Evolutionary conservation across 2,329 filamentous ascomycete genomes (phyloP).

Genomic region (Sordariomycetes sp.): DNA sequence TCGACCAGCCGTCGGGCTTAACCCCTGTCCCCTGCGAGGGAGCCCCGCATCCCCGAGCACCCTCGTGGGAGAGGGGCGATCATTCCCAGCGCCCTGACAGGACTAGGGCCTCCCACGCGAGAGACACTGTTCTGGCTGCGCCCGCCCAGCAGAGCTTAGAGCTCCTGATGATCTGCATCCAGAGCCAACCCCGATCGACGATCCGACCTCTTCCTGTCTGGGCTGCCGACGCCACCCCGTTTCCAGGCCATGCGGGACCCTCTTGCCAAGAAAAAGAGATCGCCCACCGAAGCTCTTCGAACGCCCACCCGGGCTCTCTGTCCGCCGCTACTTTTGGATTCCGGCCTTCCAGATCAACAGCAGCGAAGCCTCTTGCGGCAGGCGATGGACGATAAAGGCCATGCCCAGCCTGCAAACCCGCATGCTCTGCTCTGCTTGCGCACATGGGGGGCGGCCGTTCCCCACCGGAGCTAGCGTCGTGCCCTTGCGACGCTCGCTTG

Average conservation of each 20-base stretch:
- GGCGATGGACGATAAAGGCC: too few relatives aligned
- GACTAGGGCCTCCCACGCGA: neutral
- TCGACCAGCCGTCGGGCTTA: neutral
- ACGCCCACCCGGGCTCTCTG: neutral
- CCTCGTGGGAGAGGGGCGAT: neutral
- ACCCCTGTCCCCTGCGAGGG: neutral
- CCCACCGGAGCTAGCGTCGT: too few relatives aligned
- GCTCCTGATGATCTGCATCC: neutral
- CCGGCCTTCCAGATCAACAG: too few relatives aligned
- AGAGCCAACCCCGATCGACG: constrained; percentile 1
- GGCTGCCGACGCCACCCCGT: neutral
- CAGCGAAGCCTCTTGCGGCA: too few relatives aligned
- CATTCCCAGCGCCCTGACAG: neutral
- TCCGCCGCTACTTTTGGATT: neutral
- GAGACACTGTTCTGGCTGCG: neutral
- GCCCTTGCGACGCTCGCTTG: neutral
- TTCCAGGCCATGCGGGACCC: neutral
- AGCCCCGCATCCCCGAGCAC: neutral
- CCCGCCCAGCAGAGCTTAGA: neutral
- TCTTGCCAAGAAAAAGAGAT: neutral
- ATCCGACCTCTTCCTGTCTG: constrained; percentile 1
- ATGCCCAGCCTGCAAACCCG: too few relatives aligned
- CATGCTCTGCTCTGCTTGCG: too few relatives aligned
- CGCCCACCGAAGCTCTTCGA: neutral
- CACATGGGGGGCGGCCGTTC: too few relatives aligned